Conservation (phyloP, 192 early-diverging fungal species). For the Phlyctochytrium bullatum region DNA sequence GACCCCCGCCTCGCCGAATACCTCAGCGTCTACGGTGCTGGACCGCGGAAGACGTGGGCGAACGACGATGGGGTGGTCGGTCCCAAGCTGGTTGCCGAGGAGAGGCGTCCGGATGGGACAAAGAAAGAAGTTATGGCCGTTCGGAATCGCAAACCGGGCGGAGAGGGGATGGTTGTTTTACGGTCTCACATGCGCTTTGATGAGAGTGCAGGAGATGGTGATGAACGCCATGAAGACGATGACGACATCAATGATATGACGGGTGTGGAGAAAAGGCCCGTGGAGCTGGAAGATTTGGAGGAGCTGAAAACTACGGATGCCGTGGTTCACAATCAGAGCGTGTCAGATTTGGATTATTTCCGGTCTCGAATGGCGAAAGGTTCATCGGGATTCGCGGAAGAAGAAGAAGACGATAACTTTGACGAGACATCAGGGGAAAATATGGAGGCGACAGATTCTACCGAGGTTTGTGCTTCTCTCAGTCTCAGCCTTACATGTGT, state of each 20-base stretch:
- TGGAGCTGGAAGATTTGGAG: constrained; percentile 18
- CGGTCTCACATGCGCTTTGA: constrained; percentile 59
- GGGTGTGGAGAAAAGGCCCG: constrained; percentile 41
- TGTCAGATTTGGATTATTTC: constrained; percentile 57
- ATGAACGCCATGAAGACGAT: constrained; percentile 72
- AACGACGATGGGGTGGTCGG: constrained; percentile 73
- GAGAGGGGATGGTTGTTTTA: constrained; percentile 57
- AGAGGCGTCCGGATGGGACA: constrained; percentile 9
- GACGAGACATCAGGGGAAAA: constrained; percentile 21
- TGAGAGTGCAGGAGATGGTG: constrained; percentile 59
- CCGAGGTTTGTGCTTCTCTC: too few relatives aligned
- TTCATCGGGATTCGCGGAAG: constrained; percentile 29
- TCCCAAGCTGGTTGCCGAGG: constrained; percentile 11
- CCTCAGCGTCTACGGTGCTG: constrained; percentile 76
- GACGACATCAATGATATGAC: constrained; percentile 71
- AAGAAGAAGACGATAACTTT: constrained; percentile 39
- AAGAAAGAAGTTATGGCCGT: constrained; percentile 39
- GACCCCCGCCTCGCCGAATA: constrained; percentile 85
- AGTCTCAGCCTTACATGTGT: too few relatives aligned
- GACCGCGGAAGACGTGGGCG: constrained; percentile 78
- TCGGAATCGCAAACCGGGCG: constrained; percentile 58
- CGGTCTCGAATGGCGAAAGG: constrained; percentile 41
- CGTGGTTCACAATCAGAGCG: constrained; percentile 33
- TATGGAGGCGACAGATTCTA: not conserved
- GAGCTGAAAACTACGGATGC: constrained; percentile 21